Percentiles rank a stretch among this genome's conserved stretches.
Conservation (phyloP, 1,284 basidiomycete genomes). For the Ustilago sp. region DNA sequence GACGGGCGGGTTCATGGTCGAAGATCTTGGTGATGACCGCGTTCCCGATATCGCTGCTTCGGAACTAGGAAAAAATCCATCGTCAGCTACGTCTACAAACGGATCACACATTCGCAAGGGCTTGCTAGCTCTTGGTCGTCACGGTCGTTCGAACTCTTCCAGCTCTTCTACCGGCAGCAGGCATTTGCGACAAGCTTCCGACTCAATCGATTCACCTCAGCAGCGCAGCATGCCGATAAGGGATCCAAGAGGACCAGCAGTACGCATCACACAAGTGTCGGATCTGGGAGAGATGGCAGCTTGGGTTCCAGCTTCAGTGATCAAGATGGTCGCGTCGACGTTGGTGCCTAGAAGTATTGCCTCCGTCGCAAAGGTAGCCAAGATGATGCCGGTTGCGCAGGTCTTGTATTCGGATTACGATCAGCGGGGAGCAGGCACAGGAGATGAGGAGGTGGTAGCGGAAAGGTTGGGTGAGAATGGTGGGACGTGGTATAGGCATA, state of each 20-base stretch:
- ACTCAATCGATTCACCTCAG: constrained; percentile 2
- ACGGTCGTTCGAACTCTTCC: constrained; percentile 26
- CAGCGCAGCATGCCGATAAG: constrained; percentile 10
- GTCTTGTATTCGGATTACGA: constrained; percentile 34
- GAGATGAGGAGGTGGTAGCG: neutral
- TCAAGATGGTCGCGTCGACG: constrained; percentile 62
- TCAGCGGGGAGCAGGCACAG: neutral
- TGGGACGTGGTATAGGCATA: constrained; percentile 40
- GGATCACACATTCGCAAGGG: constrained; percentile 39
- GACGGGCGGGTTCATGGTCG: constrained; percentile 63
- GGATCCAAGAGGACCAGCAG: constrained; percentile 43
- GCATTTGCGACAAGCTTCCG: constrained; percentile 16
- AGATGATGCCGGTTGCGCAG: constrained; percentile 43
- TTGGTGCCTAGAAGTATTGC: constrained; percentile 58
- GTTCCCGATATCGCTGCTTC: constrained; percentile 19
- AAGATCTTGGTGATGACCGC: constrained; percentile 56
- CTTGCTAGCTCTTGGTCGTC: constrained; percentile 32
- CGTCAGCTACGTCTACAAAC: constrained; percentile 19
- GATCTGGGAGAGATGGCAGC: constrained; percentile 61
- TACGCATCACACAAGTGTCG: constrained; percentile 58
- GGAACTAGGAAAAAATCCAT: constrained; percentile 27
- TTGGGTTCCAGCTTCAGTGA: constrained; percentile 60
- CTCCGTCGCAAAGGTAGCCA: constrained; percentile 55
- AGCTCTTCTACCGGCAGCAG: constrained; percentile 25
- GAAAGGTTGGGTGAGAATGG: constrained; percentile 26